Conservation (phyloP, 2,329 filamentous ascomycete species). For the Phyllosticta citriasiana region DNA sequence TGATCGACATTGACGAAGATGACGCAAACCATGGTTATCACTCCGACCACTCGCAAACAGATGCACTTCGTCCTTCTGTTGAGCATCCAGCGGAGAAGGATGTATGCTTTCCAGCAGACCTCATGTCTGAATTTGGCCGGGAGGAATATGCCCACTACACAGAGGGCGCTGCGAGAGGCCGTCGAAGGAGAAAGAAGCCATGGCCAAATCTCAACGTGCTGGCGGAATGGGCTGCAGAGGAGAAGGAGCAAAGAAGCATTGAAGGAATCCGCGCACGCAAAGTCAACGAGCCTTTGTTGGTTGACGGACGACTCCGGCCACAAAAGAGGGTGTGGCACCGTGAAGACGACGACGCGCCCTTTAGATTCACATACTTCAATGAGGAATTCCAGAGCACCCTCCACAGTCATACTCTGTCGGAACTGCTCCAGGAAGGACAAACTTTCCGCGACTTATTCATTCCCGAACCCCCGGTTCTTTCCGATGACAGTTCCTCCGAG, state of each 20-base stretch:
- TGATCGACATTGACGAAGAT: constrained; percentile 41
- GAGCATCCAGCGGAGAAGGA: constrained; percentile 63
- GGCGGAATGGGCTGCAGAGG: constrained; percentile 81
- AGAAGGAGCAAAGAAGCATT: constrained; percentile 72
- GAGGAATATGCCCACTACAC: constrained; percentile 54
- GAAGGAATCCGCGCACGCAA: constrained; percentile 79
- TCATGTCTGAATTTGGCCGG: constrained; percentile 69
- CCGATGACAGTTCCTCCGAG: constrained; percentile 56
- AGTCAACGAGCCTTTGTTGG: constrained; percentile 85
- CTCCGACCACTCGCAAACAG: constrained; percentile 13
- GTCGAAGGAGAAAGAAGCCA: constrained; percentile 42
- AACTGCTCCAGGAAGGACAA: constrained; percentile 75
- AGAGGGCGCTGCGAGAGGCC: constrained; percentile 30
- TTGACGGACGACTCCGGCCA: constrained; percentile 79
- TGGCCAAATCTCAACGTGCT: constrained; percentile 82
- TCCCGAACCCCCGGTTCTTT: constrained; percentile 56
- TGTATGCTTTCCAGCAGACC: constrained; percentile 80
- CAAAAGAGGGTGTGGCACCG: constrained; percentile 72
- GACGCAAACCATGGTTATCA: constrained; percentile 42
- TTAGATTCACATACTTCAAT: constrained; percentile 97
- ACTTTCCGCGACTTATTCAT: constrained; percentile 84
- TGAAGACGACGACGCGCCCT: constrained; percentile 80
- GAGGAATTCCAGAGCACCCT: constrained; percentile 94
- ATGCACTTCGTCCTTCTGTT: not conserved
- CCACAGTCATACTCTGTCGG: constrained; percentile 89